phyloP scores from a whole-genome alignment of 805 yeast species.

The Cyberlindnera xishuangbannaensis region DNA sequence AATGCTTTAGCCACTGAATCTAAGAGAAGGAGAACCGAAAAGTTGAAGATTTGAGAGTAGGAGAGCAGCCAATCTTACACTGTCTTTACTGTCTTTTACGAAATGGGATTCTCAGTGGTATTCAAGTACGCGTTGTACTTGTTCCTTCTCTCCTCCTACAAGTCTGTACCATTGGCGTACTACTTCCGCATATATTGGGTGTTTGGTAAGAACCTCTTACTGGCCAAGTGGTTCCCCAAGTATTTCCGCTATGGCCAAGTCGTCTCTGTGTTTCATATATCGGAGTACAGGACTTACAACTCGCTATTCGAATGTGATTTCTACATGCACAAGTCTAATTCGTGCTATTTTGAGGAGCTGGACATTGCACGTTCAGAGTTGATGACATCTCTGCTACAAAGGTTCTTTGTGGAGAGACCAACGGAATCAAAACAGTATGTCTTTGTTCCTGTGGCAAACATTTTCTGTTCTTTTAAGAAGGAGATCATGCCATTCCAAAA shows the following conservation, averaged over 20 bases:
- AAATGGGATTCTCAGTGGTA: too few relatives aligned
- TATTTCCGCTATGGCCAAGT: constrained; percentile 10
- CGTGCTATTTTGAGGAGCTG: constrained; percentile 76
- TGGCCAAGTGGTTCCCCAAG: constrained; percentile 27
- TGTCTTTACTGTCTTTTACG: too few relatives aligned
- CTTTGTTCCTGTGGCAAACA: constrained; percentile 73
- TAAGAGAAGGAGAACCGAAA: too few relatives aligned
- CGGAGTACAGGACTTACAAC: constrained; percentile 45
- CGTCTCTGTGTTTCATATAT: constrained; percentile 35
- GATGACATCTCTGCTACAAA: constrained; percentile 51
- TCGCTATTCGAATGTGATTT: constrained; percentile 80
- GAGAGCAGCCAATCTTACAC: too few relatives aligned
- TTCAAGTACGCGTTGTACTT: constrained; percentile 7
- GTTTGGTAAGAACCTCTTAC: constrained; percentile 35
- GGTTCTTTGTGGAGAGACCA: constrained; percentile 41
- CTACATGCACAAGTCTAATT: constrained; percentile 82
- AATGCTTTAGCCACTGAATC: too few relatives aligned
- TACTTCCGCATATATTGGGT: constrained; percentile 53
- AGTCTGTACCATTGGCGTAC: constrained; percentile 65
- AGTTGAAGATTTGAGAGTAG: too few relatives aligned
- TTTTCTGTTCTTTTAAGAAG: constrained; percentile 57
- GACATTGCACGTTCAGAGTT: constrained; percentile 72
- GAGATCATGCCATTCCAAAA: constrained; percentile 66
- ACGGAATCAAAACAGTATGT: constrained; percentile 33
- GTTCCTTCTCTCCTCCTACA: constrained; percentile 41